Evolutionary conservation across 139 green algal species (phyloP).

Genomic region (Asterochloris sp.): DNA sequence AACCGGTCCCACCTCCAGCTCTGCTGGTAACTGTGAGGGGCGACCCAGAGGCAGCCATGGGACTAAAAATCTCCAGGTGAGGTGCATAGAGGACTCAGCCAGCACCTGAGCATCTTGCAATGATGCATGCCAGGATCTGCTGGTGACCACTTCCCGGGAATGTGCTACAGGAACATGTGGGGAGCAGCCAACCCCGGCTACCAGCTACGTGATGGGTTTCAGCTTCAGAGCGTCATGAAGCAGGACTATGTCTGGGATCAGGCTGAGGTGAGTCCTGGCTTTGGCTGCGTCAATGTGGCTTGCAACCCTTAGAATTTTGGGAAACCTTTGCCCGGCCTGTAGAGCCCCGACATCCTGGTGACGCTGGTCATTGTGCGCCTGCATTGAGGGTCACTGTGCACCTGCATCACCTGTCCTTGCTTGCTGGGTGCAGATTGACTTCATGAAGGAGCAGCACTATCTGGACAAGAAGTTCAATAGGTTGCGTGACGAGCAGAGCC

Average conservation of each 20-base stretch:
- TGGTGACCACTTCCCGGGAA: too few species aligned
- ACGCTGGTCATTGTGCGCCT: too few species aligned
- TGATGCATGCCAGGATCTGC: too few species aligned
- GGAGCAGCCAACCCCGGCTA: constrained; percentile 38
- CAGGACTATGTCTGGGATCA: constrained; percentile 50
- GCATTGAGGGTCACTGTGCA: too few species aligned
- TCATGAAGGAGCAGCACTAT: constrained; percentile 52
- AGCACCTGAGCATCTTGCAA: too few species aligned
- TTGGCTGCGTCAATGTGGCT: background rate
- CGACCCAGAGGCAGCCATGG: constrained; percentile 6
- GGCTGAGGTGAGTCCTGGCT: constrained; percentile 33
- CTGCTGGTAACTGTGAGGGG: constrained; percentile 4
- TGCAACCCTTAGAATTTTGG: too few species aligned
- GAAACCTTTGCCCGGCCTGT: too few species aligned
- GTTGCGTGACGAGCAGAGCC: constrained; percentile 43
- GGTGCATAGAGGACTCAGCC: too few species aligned
- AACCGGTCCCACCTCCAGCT: background rate
- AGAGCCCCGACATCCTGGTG: too few species aligned
- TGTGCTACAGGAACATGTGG: background rate
- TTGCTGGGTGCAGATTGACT: constrained; percentile 33
- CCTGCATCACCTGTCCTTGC: too few species aligned
- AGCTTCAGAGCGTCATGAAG: constrained; percentile 35
- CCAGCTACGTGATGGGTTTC: constrained; percentile 39
- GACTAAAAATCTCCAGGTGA: constrained; percentile 4
- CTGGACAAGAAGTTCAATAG: constrained; percentile 56